A percentile compares a stretch with the other conserved stretches of the same genome.
Conservation (phyloP, 768 basidiomycete genomes). For the Clavulina sp. region DNA sequence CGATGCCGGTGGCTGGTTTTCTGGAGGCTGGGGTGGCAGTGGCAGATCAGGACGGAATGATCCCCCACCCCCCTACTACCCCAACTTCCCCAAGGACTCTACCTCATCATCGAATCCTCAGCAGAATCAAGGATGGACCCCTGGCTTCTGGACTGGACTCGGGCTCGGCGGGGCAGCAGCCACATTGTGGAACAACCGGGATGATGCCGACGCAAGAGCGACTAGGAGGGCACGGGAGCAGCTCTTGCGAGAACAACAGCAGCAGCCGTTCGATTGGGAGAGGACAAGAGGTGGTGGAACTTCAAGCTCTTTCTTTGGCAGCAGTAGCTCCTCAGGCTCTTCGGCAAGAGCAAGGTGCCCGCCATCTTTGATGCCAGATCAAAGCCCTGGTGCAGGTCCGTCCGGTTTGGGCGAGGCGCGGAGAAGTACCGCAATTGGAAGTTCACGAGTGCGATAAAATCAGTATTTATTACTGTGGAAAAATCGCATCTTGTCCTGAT, state of each 20-base stretch:
- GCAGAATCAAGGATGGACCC: conserved; percentile 28
- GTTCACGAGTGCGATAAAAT: conserved; percentile 9
- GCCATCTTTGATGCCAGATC: neutral
- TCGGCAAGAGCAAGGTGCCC: neutral
- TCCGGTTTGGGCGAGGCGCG: conserved; percentile 1
- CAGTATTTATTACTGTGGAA: no score
- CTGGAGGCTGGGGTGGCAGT: conserved; percentile 23
- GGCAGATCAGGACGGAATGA: conserved; percentile 19
- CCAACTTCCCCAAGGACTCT: conserved; percentile 27
- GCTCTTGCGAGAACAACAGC: conserved; percentile 10
- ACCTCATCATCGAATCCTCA: conserved; percentile 16
- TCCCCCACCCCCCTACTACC: conserved; percentile 33
- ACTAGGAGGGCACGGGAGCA: conserved; percentile 20
- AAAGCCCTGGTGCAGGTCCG: neutral
- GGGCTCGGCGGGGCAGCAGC: conserved; percentile 53
- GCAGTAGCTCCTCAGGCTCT: neutral
- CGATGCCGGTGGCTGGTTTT: conserved; percentile 32
- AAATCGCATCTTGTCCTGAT: no score
- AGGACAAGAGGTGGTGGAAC: neutral
- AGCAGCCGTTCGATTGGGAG: conserved; percentile 13
- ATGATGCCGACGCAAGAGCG: neutral
- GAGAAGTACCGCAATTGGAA: conserved; percentile 5
- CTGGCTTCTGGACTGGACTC: conserved; percentile 79
- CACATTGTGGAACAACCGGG: conserved; percentile 14
- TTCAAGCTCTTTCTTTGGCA: neutral